These are phyloP conservation scores for Mariannaea sp. DNA, from an alignment of 2,329 filamentous ascomycete species.

Conservation along the genomic window DNA sequence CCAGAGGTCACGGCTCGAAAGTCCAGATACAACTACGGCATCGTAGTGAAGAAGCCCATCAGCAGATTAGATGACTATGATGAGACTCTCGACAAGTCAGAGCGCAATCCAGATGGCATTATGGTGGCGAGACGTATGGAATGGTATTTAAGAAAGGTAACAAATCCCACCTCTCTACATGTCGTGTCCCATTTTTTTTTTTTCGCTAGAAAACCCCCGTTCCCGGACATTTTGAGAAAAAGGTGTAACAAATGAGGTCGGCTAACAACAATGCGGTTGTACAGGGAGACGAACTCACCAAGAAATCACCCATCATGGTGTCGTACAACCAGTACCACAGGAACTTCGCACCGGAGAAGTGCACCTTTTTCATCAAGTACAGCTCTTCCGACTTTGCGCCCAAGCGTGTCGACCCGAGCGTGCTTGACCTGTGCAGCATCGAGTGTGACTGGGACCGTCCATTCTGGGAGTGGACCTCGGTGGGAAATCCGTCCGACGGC, in stretches of 20 bases:
- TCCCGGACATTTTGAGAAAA: too few relatives aligned
- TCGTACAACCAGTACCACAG: neutral
- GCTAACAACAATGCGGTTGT: too few relatives aligned
- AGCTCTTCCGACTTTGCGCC: neutral
- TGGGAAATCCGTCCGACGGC: neutral
- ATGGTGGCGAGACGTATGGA: neutral
- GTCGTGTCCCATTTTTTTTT: too few relatives aligned
- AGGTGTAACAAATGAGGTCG: too few relatives aligned
- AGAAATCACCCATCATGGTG: neutral
- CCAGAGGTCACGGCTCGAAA: slow-evolving; percentile 1
- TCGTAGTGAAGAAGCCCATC: neutral
- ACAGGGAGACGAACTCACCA: slow-evolving; percentile 2
- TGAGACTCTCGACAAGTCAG: neutral
- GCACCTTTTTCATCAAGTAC: slow-evolving; percentile 1
- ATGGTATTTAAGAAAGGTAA: slow-evolving; percentile 9
- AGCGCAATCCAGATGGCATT: neutral
- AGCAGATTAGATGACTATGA: neutral
- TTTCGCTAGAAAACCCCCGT: too few relatives aligned
- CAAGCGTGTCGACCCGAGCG: neutral
- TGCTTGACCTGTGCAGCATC: slow-evolving; percentile 4
- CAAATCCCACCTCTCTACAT: neutral
- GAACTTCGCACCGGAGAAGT: neutral
- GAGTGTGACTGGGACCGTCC: slow-evolving; percentile 18
- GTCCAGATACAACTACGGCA: slow-evolving; percentile 6
- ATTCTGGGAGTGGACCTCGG: slow-evolving; percentile 1